Base-by-base conservation (phyloP, 495 filamentous ascomycete species). In the Lophiostoma macrostomum region DNA sequence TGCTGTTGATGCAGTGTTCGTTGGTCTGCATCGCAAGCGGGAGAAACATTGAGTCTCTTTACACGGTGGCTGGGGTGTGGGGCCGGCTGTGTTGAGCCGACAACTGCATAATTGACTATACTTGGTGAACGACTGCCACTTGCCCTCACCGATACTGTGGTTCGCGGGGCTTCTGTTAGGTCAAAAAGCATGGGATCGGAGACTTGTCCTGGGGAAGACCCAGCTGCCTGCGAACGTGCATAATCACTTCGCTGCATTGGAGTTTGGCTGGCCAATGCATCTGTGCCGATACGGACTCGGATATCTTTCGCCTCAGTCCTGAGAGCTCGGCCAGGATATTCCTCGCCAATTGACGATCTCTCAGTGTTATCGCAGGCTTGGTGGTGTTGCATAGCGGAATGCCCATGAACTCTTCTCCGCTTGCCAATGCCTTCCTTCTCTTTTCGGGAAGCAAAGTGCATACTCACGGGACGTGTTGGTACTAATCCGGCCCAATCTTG, bases 181-280 rank as follows among this genome's bases (percentile, higher is more conserved):
- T 61, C 66, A 50, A 71, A 53, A 4, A 71, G 53, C 66, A 71
- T 69, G 5, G 62, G 50, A 45, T 71, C 66, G 32, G 53, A 41
- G 41, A 57, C 50, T 47, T 43, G 18, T 45, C 14, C 13, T 35
- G 44, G 25, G 29, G 53, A 5, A 43, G 45, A 11, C 50, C 23
- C 19, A 45, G 28, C 45, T 43, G 20, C 22, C 50, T 65, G 25
- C n/a, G 41, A 32, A 5, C 1, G 22, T 34, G 18, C 25, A 34
- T 29, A 27, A 31, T 51, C 35, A 41, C 38, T 58, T 24, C 44
- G 43, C 7, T 45, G 37, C 1, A 40, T 50, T 2, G 64, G 56
- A 4, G 53, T 66, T 14, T 60, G 54, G 31, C 24, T 67, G 28
- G 46, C 47, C 29, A 67, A 53, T 47, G 68, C 68, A 49, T 65